Evolutionary conservation across 2,329 filamentous ascomycete genomes (phyloP).

Genomic region (Teratosphaeria zuluensis): DNA sequence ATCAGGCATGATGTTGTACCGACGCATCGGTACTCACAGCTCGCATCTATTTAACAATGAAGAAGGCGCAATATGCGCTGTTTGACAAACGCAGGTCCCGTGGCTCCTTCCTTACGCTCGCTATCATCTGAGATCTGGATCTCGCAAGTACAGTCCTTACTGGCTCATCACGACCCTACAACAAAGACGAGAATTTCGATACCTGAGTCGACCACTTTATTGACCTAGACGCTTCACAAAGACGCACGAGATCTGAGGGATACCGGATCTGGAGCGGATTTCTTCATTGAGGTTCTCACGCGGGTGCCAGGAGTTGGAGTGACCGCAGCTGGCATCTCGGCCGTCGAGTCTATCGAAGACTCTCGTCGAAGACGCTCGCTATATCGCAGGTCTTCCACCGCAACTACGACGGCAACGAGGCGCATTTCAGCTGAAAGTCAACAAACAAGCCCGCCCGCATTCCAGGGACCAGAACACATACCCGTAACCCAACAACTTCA

Average conservation of each 20-base stretch:
- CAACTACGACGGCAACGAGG: no score
- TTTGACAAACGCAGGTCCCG: neutral
- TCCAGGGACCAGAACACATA: neutral
- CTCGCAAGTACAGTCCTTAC: neutral
- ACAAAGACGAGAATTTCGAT: neutral
- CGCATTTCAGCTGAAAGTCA: no score
- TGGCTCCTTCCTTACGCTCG: neutral
- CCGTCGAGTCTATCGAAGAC: no score
- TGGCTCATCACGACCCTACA: neutral
- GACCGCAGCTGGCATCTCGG: no score
- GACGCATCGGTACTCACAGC: neutral
- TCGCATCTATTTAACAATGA: neutral
- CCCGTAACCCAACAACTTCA: neutral
- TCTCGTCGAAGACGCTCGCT: no score
- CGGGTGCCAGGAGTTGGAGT: no score
- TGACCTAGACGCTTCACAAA: neutral
- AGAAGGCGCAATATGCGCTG: neutral
- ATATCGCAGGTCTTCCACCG: no score
- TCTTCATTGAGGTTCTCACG: neutral
- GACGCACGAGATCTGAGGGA: no score
- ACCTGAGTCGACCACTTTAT: neutral
- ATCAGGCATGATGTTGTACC: neutral
- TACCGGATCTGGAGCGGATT: neutral
- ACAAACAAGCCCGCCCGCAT: neutral
- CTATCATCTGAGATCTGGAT: neutral